A percentile compares a stretch with the other conserved stretches of the same genome.
Conservation (phyloP, 169 alveolate genomes). For the Babesia ovata region DNA sequence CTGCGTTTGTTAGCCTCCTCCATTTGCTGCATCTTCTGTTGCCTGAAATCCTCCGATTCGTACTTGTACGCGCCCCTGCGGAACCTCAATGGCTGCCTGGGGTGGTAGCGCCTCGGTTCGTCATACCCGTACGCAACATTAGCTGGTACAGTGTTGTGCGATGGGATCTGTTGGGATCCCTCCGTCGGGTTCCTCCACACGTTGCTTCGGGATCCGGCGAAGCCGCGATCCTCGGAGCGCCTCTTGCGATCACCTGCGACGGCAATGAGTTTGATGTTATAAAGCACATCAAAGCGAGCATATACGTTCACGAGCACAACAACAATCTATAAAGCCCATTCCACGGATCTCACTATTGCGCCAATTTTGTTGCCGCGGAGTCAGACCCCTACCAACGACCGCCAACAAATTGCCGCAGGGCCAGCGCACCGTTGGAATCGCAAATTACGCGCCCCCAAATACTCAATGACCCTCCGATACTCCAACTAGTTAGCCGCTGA, state of each 20-base stretch:
- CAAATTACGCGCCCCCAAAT: no score
- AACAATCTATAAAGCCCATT: no score
- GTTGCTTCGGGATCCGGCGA: conserved; percentile 1
- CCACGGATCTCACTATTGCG: no score
- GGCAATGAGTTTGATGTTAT: no score
- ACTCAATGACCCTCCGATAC: no score
- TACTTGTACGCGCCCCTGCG: conserved; percentile 22
- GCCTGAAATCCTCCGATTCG: conserved; percentile 60
- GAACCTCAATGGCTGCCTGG: neutral
- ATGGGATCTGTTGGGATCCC: neutral
- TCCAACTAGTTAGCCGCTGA: no score
- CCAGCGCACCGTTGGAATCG: no score
- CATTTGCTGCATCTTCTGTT: conserved; percentile 35
- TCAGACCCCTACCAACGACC: no score
- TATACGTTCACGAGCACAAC: no score
- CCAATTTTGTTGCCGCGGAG: no score
- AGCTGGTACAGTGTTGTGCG: neutral
- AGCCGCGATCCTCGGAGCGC: conserved; percentile 6
- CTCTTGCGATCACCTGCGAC: conserved; percentile 19
- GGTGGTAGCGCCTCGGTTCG: neutral
- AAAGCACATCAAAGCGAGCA: no score
- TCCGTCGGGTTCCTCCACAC: neutral
- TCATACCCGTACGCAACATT: neutral
- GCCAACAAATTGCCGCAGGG: no score
- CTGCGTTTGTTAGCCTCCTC: conserved; percentile 8